Percentiles rank a stretch among this genome's conserved stretches.
Evolutionary conservation across 148 eudicot species (phyloP).

Genomic region (Rhododendron ferrugineum): DNA sequence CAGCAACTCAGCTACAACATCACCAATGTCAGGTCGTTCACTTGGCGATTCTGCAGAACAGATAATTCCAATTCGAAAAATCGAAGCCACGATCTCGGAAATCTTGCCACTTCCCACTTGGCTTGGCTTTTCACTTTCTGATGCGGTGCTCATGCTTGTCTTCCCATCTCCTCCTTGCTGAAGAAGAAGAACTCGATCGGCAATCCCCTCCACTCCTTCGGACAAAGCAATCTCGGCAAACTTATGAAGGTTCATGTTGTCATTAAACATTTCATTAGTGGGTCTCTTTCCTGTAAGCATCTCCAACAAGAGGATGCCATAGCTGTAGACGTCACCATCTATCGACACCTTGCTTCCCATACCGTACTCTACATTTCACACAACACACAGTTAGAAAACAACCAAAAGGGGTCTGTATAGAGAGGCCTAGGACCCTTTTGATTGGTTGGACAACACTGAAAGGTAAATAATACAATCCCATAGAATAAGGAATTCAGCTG

Average conservation of each 20-base stretch:
- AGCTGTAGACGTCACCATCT: constrained; percentile 15
- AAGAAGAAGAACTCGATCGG: constrained; percentile 3
- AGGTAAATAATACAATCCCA: background rate
- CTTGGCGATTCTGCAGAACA: constrained; percentile 7
- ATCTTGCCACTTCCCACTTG: background rate
- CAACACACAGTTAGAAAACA: background rate
- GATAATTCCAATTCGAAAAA: background rate
- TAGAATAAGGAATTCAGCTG: background rate
- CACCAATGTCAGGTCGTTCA: background rate
- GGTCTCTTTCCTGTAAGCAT: constrained; percentile 12
- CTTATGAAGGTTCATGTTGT: constrained; percentile 5
- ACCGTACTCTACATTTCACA: constrained; percentile 2
- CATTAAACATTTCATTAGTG: constrained; percentile 5
- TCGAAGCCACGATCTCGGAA: background rate
- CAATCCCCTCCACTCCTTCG: constrained; percentile 4
- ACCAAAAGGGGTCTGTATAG: background rate
- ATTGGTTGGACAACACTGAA: background rate
- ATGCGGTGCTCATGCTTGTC: background rate
- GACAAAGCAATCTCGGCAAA: background rate
- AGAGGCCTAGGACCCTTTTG: background rate
- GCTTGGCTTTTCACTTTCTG: background rate
- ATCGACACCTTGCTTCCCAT: constrained; percentile 13
- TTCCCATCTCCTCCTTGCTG: background rate
- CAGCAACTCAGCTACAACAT: constrained; percentile 3
- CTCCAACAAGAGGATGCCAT: constrained; percentile 16